These are phyloP conservation scores for Fraxinus quadrangulata DNA, from an alignment of 257 asterid genomes.

Conservation along the genomic window DNA sequence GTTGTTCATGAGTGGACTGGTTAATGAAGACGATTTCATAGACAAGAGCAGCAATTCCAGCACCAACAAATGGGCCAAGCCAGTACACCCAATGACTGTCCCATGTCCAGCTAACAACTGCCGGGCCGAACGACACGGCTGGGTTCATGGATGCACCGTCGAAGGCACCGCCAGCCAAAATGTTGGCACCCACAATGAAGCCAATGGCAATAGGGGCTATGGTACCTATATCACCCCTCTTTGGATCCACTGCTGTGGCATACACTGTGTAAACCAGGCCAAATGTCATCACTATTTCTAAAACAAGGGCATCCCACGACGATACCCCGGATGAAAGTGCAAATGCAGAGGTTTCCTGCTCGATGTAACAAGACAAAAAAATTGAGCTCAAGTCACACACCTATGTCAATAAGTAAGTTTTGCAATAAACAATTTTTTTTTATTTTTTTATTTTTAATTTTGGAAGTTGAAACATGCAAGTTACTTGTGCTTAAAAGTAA, in stretches of 20 bases:
- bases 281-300: constrained; percentile 85
- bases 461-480: no score
- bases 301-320: constrained; percentile 60
- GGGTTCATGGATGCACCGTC: constrained; percentile 92
- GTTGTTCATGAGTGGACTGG: constrained; percentile 56
- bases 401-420: no score
- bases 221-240: constrained; percentile 71
- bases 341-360: constrained; percentile 74
- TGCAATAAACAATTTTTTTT: not conserved
- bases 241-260: constrained; percentile 83
- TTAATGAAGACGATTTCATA: constrained; percentile 61
- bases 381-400: not conserved
- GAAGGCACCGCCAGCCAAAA: constrained; percentile 83
- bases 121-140: constrained; percentile 85
- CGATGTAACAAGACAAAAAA: not conserved
- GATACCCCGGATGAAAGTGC: constrained; percentile 65
- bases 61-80: constrained; percentile 77
- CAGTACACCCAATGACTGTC: constrained; percentile 82
- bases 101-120: constrained; percentile 88
- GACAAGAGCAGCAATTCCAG: constrained; percentile 61
- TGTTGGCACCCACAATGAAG: constrained; percentile 85
- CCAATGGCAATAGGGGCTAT: constrained; percentile 87
- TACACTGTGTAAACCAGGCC: constrained; percentile 85
- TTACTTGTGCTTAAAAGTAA: no score
- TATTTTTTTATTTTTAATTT: not conserved